Conservation (phyloP, 768 basidiomycete species). For the Leucosporidium scottii region DNA sequence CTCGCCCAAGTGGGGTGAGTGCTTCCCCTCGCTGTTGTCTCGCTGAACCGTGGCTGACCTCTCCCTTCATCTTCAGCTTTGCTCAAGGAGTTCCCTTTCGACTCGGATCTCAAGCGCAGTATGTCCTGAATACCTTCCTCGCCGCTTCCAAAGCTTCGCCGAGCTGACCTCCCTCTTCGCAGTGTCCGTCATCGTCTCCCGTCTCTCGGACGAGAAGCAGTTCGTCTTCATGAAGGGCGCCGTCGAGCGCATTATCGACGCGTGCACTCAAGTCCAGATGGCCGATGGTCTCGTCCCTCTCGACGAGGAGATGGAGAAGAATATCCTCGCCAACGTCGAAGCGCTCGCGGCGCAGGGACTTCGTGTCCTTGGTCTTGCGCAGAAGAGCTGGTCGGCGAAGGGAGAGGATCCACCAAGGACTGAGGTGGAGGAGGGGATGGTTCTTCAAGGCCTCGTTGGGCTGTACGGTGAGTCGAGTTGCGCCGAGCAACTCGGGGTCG, state of each 20-base stretch:
- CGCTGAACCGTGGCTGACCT: neutral
- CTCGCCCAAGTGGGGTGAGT: slow-evolving; percentile 33
- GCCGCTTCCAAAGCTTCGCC: no score
- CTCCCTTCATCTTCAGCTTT: slow-evolving; percentile 18
- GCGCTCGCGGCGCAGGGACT: slow-evolving; percentile 45
- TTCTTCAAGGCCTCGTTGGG: slow-evolving; percentile 53
- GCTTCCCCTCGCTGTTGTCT: neutral
- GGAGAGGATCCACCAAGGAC: slow-evolving; percentile 43
- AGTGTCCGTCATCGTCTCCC: no score
- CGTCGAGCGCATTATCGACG: slow-evolving; percentile 48
- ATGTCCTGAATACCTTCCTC: no score
- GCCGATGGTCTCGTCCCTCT: slow-evolving; percentile 34
- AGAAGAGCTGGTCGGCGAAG: slow-evolving; percentile 42
- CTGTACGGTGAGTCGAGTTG: slow-evolving; percentile 43
- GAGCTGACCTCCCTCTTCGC: no score
- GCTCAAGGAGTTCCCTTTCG: slow-evolving; percentile 47
- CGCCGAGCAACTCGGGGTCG: no score
- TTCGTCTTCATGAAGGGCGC: slow-evolving; percentile 40
- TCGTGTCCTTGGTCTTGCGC: slow-evolving; percentile 43
- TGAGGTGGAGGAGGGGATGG: slow-evolving; percentile 49
- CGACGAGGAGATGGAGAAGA: slow-evolving; percentile 35
- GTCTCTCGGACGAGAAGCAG: no score
- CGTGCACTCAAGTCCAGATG: slow-evolving; percentile 43
- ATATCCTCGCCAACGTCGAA: slow-evolving; percentile 39
- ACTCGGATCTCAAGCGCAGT: slow-evolving; percentile 48